These are phyloP conservation scores for Colletotrichum gigasporum DNA, from an alignment of 2,329 filamentous ascomycete species.

Conservation along the genomic window DNA sequence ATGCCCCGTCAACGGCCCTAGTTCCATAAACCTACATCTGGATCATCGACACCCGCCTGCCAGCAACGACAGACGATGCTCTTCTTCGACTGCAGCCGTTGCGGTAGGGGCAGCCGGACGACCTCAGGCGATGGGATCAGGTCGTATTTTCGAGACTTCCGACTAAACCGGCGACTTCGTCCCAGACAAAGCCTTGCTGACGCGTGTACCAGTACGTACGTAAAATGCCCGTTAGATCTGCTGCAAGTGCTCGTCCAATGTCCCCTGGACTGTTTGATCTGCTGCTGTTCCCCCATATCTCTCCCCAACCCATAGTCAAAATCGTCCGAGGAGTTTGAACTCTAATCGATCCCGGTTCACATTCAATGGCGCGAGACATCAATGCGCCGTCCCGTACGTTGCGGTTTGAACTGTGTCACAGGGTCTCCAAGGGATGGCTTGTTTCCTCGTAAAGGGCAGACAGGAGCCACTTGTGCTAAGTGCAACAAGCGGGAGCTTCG, in stretches of 20 bases:
- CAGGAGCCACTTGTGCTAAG: not conserved
- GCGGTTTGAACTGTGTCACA: constrained; percentile 4
- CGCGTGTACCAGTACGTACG: too few species aligned
- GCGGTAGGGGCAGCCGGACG: not conserved
- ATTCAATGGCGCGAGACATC: not conserved
- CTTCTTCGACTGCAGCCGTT: not conserved
- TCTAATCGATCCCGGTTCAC: not conserved
- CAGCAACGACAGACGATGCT: not conserved
- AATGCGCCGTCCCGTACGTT: not conserved
- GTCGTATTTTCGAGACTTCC: too few species aligned
- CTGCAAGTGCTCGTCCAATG: constrained; percentile 1
- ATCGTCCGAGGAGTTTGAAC: constrained; percentile 4
- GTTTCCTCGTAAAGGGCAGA: not conserved
- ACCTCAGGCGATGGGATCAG: not conserved
- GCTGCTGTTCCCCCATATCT: not conserved
- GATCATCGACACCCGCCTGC: not conserved
- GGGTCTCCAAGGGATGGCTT: not conserved
- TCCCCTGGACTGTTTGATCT: constrained; percentile 21
- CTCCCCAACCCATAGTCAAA: not conserved
- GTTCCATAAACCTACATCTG: not conserved
- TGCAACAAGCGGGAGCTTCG: too few species aligned
- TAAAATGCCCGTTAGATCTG: too few species aligned
- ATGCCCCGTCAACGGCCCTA: constrained; percentile 6
- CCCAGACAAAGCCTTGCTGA: too few species aligned
- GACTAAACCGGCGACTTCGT: too few species aligned